phyloP scores from a whole-genome alignment of 371 early-diverging fungal species.

The Mucor circinelloides region DNA sequence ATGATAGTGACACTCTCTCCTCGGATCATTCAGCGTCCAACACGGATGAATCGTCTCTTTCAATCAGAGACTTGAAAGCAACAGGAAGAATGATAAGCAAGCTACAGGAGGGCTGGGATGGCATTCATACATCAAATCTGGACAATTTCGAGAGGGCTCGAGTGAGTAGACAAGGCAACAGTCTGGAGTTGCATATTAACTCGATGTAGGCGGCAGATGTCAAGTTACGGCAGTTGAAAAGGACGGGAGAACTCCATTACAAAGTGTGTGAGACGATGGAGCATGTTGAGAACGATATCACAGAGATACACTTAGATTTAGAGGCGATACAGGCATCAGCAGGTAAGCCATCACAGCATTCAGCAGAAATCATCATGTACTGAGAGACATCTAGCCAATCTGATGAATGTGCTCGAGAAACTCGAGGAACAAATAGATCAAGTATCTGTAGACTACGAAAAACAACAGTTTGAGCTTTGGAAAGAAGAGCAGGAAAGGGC shows the following conservation, averaged over 20 bases:
- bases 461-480: conserved; percentile 41
- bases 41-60: not conserved
- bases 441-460: conserved; percentile 24
- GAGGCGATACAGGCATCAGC: conserved; percentile 7
- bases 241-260: conserved; percentile 14
- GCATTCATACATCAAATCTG: conserved; percentile 24
- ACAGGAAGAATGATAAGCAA: conserved; percentile 28
- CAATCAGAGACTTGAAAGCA: conserved; percentile 20
- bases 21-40: not conserved
- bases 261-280: conserved; percentile 9
- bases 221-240: conserved; percentile 20
- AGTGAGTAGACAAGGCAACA: conserved; percentile 7
- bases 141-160: conserved; percentile 29
- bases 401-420: conserved; percentile 17
- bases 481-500: conserved; percentile 23
- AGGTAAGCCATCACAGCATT: conserved; percentile 9
- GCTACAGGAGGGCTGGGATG: conserved; percentile 24
- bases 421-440: conserved; percentile 33
- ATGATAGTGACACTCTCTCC: not conserved
- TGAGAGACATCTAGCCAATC: conserved; percentile 8
- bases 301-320: conserved; percentile 8
- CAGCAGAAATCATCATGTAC: not conserved
- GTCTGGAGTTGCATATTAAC: not conserved
- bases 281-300: not conserved
- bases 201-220: not conserved